Evolutionary conservation across 2,329 filamentous ascomycete genomes (phyloP).

Genomic region (Penicillium sp.): DNA sequence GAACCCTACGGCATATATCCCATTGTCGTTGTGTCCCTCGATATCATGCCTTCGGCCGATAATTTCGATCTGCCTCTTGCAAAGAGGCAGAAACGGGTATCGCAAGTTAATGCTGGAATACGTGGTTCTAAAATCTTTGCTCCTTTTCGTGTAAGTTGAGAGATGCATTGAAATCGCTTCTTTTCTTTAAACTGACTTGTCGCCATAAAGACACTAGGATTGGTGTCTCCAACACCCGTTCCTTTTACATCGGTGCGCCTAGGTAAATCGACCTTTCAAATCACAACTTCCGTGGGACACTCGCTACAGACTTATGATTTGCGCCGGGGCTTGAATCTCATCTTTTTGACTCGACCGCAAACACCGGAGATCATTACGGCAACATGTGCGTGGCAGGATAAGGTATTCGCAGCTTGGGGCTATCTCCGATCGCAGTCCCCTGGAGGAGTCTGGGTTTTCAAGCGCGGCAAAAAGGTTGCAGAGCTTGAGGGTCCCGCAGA

Average conservation of each 20-base stretch:
- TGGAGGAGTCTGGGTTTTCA: conserved; percentile 83
- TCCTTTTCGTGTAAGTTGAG: conserved; percentile 75
- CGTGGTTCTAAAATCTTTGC: conserved; percentile 79
- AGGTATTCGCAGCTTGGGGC: conserved; percentile 87
- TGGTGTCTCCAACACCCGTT: conserved; percentile 86
- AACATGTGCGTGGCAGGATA: conserved; percentile 81
- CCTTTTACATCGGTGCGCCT: conserved; percentile 87
- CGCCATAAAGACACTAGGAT: conserved; percentile 72
- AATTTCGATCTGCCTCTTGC: conserved; percentile 61
- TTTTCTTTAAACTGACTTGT: conserved; percentile 7
- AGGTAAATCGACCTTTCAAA: conserved; percentile 93
- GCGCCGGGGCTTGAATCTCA: conserved; percentile 80
- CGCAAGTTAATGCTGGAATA: conserved; percentile 41
- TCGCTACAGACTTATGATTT: conserved; percentile 95
- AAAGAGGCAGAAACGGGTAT: conserved; percentile 70
- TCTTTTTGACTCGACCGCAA: conserved; percentile 90
- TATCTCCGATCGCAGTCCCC: conserved; percentile 43
- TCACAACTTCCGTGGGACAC: conserved; percentile 89
- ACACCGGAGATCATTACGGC: conserved; percentile 84
- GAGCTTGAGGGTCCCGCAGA: conserved; percentile 67
- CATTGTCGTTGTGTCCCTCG: not conserved
- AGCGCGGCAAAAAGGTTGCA: conserved; percentile 79
- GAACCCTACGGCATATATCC: not conserved
- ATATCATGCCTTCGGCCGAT: conserved; percentile 50
- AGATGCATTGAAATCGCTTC: not conserved